Evolutionary conservation across 164 flowering plant species (phyloP).

Genomic region (Aristolochia californica): DNA sequence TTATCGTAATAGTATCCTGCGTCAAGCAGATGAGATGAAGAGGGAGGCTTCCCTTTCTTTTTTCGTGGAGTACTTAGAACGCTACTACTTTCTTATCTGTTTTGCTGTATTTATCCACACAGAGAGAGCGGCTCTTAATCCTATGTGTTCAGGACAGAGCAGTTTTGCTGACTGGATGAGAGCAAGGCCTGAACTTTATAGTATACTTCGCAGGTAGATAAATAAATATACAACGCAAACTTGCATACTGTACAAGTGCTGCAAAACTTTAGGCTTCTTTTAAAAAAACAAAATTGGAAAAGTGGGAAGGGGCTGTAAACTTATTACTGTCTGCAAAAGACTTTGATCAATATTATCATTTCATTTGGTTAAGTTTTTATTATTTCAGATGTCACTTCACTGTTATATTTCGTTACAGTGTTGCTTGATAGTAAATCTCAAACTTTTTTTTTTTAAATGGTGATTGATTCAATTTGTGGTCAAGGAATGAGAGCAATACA

Average conservation of each 20-base stretch:
- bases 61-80: constrained; percentile 92
- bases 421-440: too few species aligned
- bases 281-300: too few species aligned
- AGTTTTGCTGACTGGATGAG: constrained; percentile 94
- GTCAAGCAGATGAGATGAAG: constrained; percentile 95
- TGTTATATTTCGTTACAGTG: too few species aligned
- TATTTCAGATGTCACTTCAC: too few species aligned
- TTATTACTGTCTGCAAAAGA: too few species aligned
- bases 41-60: constrained; percentile 85
- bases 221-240: background rate
- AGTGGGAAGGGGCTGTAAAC: too few species aligned
- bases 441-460: too few species aligned
- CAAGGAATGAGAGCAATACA: too few species aligned
- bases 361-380: too few species aligned
- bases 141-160: constrained; percentile 39
- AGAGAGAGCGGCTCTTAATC: constrained; percentile 52
- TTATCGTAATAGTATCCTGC: constrained; percentile 79
- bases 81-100: constrained; percentile 94
- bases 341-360: too few species aligned
- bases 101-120: constrained; percentile 93
- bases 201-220: constrained; percentile 82
- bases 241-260: too few species aligned
- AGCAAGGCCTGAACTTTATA: constrained; percentile 93
- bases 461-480: too few species aligned
- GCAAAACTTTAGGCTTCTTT: background rate